Conservation (phyloP, 768 basidiomycete genomes). For the Daedalea quercina region DNA sequence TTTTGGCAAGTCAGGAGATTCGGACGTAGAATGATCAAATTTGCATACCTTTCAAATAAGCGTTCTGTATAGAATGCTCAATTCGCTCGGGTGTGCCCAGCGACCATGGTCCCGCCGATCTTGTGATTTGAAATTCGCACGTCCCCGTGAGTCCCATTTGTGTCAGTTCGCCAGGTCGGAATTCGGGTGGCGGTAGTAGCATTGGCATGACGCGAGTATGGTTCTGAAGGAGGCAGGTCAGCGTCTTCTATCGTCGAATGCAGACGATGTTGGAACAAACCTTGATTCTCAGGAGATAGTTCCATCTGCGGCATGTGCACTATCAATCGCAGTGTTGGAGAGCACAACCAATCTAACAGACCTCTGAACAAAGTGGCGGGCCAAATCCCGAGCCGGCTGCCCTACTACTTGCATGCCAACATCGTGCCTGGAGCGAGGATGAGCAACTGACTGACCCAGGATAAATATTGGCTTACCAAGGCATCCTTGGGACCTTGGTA, state of each 20-base stretch:
- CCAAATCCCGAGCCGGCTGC: constrained; percentile 90
- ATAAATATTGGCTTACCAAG: constrained; percentile 60
- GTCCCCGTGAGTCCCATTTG: constrained; percentile 86
- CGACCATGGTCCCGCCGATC: constrained; percentile 95
- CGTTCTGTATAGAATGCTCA: constrained; percentile 92
- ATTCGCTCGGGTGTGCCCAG: constrained; percentile 80
- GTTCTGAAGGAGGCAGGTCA: constrained; percentile 49
- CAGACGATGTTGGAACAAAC: constrained; percentile 30
- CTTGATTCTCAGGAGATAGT: constrained; percentile 89
- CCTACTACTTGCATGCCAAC: constrained; percentile 94
- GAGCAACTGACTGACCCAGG: not conserved
- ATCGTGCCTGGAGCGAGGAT: constrained; percentile 67
- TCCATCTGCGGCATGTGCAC: constrained; percentile 58
- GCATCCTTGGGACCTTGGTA: constrained; percentile 85
- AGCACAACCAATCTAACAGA: constrained; percentile 22
- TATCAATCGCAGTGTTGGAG: not conserved
- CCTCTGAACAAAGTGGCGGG: constrained; percentile 93
- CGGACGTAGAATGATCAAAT: not conserved
- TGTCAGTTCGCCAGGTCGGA: constrained; percentile 71
- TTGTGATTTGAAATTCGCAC: constrained; percentile 94
- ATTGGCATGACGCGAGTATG: constrained; percentile 92
- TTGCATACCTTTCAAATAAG: constrained; percentile 75
- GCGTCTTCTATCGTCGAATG: not conserved
- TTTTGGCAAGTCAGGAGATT: constrained; percentile 20
- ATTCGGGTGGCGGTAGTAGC: constrained; percentile 89